phyloP scores from a whole-genome alignment of 139 green algal genomes.

The Raphidocelis subcapitata region DNA sequence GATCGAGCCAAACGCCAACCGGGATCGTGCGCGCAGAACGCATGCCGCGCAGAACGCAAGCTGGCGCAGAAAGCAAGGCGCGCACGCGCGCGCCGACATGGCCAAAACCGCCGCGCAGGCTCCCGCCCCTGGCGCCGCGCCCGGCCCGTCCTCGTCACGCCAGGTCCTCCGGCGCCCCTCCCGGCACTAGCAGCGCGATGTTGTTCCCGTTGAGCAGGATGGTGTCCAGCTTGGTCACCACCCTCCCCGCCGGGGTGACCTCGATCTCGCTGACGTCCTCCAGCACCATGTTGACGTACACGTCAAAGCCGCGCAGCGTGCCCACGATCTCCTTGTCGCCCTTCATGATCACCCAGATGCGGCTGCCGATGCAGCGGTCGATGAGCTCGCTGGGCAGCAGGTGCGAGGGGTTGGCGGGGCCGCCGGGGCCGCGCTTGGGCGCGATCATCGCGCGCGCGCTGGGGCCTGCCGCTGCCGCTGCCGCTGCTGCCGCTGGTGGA shows the following conservation, averaged over 20 bases:
- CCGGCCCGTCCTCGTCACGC: too few relatives aligned
- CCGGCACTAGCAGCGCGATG: slow-evolving; percentile 90
- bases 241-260: slow-evolving; percentile 75
- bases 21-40: too few relatives aligned
- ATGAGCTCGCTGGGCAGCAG: slow-evolving; percentile 94
- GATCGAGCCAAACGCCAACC: too few relatives aligned
- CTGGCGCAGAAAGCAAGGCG: too few relatives aligned
- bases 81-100: too few relatives aligned
- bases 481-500: too few relatives aligned
- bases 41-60: too few relatives aligned
- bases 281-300: slow-evolving; percentile 99
- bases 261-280: slow-evolving; percentile 97
- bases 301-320: slow-evolving; percentile 93
- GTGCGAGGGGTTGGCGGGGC: slow-evolving; percentile 78
- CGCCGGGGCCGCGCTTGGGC: slow-evolving; percentile 3
- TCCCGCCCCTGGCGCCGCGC: too few relatives aligned
- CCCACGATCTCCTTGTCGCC: slow-evolving; percentile 94
- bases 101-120: too few relatives aligned
- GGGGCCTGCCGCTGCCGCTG: too few relatives aligned
- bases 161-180: slow-evolving; percentile 70
- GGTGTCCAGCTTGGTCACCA: slow-evolving; percentile 83
- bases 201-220: slow-evolving; percentile 99
- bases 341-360: slow-evolving; percentile 94
- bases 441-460: slow-evolving; percentile 19
- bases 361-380: slow-evolving; percentile 91